Base-by-base conservation (phyloP, 2,329 filamentous ascomycete species). In the Hypoxylon sp. region DNA sequence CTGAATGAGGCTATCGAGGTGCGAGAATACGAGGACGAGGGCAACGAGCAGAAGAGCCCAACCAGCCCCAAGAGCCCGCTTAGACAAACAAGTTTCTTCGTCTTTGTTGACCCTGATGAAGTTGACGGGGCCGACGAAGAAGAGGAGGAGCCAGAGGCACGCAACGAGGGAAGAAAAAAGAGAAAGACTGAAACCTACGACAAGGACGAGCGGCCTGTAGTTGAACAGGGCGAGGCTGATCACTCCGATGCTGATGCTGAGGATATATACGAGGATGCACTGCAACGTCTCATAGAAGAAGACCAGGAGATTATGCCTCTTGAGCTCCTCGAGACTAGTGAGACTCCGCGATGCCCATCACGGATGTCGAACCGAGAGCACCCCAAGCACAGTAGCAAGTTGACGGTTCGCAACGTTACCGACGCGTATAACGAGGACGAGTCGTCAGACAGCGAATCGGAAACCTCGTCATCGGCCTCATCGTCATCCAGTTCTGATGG, bases 61-160 rank as follows among this genome's bases (percentile, higher is more conserved):
- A 58, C 23, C 8, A 69, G 62, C 7, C 52, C 47, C 3, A 66
- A 55, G 45, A 68, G 66, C 18, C 63, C 64, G 8, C 57, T 66
- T 1, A 45, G 61, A 20, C 58, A 68, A 53, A 60, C 58, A 4
- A 67, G 53, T 23, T 64, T 65, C 48, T 46, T 61, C 50, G 41
- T 60, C 17, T 55, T 53, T 53, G 62, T 66, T 17, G 64, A 68
- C 2, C 18, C 45, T 8, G 57, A 62, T n/a, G 13, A 38, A n/a
- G 13, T 15, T 9, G 31, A 37, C 17, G 17, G 47, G 17, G 3
- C 20, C 8, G 31, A 37, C 20, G 11, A 50, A 17, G 23, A 45
- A 4, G 23, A 53, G 8, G 55, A 60, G 7, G 53, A 60, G 11
- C 45, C 58, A 29, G 11, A 20, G 59, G 56, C 24, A 15, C 41